Base-by-base conservation (phyloP, 495 filamentous ascomycete genomes). In the Xylaria sp. region DNA sequence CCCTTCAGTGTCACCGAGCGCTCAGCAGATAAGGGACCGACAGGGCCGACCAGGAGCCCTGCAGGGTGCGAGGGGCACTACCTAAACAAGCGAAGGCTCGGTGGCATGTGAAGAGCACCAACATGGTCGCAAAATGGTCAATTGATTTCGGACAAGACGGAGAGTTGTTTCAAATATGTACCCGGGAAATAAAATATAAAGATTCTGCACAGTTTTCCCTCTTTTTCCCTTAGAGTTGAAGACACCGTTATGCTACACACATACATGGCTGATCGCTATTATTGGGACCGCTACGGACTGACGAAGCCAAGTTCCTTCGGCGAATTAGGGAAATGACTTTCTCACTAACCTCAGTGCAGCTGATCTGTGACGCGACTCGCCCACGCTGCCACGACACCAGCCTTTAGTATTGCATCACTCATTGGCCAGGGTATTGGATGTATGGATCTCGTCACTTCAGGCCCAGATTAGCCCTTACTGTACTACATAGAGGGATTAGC, bases 11-110 rank as follows among this genome's bases (percentile, higher is more conserved):
- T 26, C 41, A n/a, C 26, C 14, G 41, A 46, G 14, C 5, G n/a
- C 11, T 29, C 37, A 19, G 58, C n/a, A 48, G 44, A 50, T 44
- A 50, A 66, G 62, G 46, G 12, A n/a, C 62, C 62, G 44, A 44
- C 19, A 12, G 62, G 14, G 33, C 61, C 41, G 9, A 31, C 59
- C 37, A 37, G 59, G 37, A 62, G 59, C 59, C 53, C 53, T 62
- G 59, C 37, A 24, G 5, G 17, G 8, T 61, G 41, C 57, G 57
- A 59, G 57, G 46, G 46, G 46, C 14, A 50, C n/a, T n/a, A n/a
- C n/a, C 19, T 26, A 26, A 4, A 9, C 21, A 43, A 41, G 37
- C 59, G 11, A 43, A 15, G 35, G 37, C 26, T 61, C 5, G 19
- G n/a, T 19, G 21, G 21, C 35, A 62, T 40, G 37, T 62, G 37